These are phyloP conservation scores for Solanum pinnatisectum DNA, from an alignment of 257 asterid genomes.

Conservation along the genomic window DNA sequence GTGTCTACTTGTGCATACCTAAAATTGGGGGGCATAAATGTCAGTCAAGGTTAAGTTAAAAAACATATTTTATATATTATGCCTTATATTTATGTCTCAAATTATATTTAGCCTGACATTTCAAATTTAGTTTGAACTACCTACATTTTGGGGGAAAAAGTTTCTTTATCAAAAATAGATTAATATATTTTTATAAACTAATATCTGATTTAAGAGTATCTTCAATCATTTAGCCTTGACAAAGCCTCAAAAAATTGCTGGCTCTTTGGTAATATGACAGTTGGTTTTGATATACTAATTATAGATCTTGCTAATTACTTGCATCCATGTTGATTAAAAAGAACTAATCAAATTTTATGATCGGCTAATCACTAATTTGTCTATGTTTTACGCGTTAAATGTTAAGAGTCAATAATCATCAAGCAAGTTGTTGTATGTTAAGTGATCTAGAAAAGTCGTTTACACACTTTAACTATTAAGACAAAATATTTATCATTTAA, in stretches of 20 bases:
- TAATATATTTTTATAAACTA: not conserved
- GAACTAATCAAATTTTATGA: not conserved
- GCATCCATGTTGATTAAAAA: not conserved
- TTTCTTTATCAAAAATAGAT: too few relatives aligned
- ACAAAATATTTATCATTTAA: too few relatives aligned
- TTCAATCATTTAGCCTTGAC: not conserved
- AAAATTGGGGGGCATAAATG: too few relatives aligned
- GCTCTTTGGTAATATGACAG: not conserved
- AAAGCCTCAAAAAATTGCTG: not conserved
- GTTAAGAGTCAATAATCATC: not conserved
- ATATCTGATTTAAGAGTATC: not conserved
- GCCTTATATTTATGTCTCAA: too few relatives aligned
- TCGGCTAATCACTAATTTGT: not conserved
- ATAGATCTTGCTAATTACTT: not conserved
- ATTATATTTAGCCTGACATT: too few relatives aligned
- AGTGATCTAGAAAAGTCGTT: too few relatives aligned
- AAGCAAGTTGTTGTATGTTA: too few relatives aligned
- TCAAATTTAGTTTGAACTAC: not conserved
- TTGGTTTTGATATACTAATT: not conserved
- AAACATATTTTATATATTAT: too few relatives aligned
- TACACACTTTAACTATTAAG: too few relatives aligned
- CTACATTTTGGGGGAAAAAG: not conserved
- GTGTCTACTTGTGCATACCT: accelerated
- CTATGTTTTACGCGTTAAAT: not conserved
- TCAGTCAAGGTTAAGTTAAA: too few relatives aligned